phyloP scores from a whole-genome alignment of 31 red algal genomes.

The Pterothamnion heteromorphum region DNA sequence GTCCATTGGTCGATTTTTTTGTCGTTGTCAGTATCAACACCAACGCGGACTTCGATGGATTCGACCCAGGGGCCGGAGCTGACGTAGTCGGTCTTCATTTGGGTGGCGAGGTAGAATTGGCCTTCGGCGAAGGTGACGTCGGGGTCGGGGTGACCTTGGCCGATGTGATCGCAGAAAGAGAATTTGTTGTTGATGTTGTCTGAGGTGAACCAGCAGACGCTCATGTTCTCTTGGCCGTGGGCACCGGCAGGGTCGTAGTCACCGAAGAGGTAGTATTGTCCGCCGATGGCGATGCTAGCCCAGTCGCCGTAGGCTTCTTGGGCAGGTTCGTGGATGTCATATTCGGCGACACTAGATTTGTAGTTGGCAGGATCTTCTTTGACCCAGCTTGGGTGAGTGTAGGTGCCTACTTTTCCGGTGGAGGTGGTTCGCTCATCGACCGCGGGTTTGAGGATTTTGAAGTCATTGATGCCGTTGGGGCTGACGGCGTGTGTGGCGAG shows the following conservation, averaged over 20 bases:
- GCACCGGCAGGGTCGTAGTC: background rate
- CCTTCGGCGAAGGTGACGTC: background rate
- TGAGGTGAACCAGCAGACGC: background rate
- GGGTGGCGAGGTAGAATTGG: background rate
- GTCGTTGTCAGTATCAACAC: background rate
- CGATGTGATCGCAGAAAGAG: background rate
- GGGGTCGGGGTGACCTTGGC: background rate
- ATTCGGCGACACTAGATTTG: too few species aligned
- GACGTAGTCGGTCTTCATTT: background rate
- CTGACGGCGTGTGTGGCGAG: too few species aligned
- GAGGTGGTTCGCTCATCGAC: too few species aligned
- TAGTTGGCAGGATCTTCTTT: too few species aligned
- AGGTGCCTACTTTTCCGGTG: too few species aligned
- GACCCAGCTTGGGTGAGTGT: too few species aligned
- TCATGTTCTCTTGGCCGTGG: background rate
- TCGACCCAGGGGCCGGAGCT: background rate
- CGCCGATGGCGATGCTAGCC: background rate
- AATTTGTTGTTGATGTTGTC: background rate
- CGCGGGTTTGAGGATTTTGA: too few species aligned
- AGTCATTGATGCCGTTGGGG: too few species aligned
- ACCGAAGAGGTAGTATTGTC: background rate
- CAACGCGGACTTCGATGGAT: background rate
- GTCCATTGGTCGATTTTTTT: background rate
- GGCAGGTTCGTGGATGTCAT: too few species aligned
- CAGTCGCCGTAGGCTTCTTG: background rate